A percentile compares a stretch with the other conserved stretches of the same genome.
phyloP scores from a whole-genome alignment of 83 land plant species.

The Diphasiastrum complanatum region DNA sequence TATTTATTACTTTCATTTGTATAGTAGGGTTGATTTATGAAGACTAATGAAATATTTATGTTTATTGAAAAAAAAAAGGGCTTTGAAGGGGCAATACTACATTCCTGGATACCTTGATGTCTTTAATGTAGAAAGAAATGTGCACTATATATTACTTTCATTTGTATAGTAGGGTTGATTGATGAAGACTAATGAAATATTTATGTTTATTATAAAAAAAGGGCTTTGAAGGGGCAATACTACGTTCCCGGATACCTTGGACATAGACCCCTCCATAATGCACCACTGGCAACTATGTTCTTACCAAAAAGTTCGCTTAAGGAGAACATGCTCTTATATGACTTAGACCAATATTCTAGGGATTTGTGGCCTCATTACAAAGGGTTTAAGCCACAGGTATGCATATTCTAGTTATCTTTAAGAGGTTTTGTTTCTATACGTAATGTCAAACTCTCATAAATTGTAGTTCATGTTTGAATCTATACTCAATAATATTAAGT shows the following conservation, averaged over 20 bases:
- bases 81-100: neutral
- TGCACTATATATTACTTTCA: neutral
- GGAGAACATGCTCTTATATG: slow-evolving; percentile 10
- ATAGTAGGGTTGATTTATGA: neutral
- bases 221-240: slow-evolving; percentile 3
- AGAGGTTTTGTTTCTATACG: no score
- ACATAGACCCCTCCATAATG: slow-evolving; percentile 8
- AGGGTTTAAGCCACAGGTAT: slow-evolving; percentile 18
- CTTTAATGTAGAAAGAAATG: neutral
- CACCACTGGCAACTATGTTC: slow-evolving; percentile 6
- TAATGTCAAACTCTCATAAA: no score
- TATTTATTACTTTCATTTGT: neutral
- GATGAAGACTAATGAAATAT: neutral
- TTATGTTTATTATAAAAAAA: neutral
- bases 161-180: neutral
- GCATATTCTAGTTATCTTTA: no score
- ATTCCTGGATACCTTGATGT: slow-evolving; percentile 4
- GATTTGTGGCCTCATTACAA: slow-evolving; percentile 18
- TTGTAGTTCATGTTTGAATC: no score
- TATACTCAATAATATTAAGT: no score
- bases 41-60: neutral
- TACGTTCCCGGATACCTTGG: slow-evolving; percentile 9
- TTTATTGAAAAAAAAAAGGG: neutral
- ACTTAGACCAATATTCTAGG: slow-evolving; percentile 16
- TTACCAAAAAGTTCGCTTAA: neutral